Base-by-base conservation (phyloP, 208 protist species). In the Trypanosoma cruzi region DNA sequence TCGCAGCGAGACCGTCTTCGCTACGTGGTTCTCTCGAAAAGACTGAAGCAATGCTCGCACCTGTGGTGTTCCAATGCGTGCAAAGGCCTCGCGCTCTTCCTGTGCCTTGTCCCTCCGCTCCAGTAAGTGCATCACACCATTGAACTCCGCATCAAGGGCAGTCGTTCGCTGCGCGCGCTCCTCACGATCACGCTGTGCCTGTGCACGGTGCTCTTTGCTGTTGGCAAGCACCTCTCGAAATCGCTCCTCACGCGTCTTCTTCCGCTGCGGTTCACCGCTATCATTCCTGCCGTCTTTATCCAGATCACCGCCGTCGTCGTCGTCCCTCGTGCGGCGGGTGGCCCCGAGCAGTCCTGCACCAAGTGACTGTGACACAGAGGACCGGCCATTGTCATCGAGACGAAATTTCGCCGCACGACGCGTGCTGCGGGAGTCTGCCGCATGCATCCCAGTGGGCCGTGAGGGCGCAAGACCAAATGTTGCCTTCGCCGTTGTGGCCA, bases 61-160 rank as follows among this genome's bases (percentile, higher is more conserved):
- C 70, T 88, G 73, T 10, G 87, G 77, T 10, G 77, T 92, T 42
- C 87, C 87, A 22, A 69, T 75, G 29, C 60, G 60, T 46, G 73
- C 59, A 53, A 95, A 93, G 5, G 71, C 79, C 34, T 81, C 77
- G 62, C 64, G 74, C 65, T 91, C 87, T 75, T 95, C 87, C 61
- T 79, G 61, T 28, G 70, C 60, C 42, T 84, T 86, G 61, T 93
- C 77, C 14, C 90, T 82, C 29, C 68, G 76, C 31, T 84, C 80
- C 42, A 95, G 66, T 4, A 95, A 72, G 65, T 93, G 90, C 61
- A 86, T 67, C 26, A 95, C 75, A 3, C 28, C 48, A 57, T 87
- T 83, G 66, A 95, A 85, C 62, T 82, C 87, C 46, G 71, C 75
- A 53, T 95, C 90, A 42, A 95, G 73, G 24, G 80, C 83, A 18